Conservation (phyloP, 148 eudicot species). For the Chenopodium quinoa region DNA sequence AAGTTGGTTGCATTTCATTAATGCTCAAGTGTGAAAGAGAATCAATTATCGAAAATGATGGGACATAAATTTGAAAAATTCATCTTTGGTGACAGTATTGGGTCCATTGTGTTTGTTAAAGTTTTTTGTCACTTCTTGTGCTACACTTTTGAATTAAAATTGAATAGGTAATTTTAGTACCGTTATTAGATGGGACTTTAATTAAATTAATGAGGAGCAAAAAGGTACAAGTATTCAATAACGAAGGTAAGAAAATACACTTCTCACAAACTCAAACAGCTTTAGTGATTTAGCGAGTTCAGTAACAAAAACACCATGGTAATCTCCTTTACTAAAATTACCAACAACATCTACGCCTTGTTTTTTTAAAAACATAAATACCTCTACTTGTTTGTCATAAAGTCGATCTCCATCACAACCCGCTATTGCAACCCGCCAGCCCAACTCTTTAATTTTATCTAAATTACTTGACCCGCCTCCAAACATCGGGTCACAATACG, state of each 20-base stretch:
- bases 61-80: too few species aligned
- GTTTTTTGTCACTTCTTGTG: background rate
- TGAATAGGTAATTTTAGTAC: background rate
- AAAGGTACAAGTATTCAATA: background rate
- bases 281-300: background rate
- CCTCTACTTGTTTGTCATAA: conserved; percentile 29
- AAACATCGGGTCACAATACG: conserved; percentile 27
- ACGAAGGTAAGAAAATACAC: background rate
- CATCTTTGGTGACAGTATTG: background rate
- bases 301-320: conserved; percentile 21
- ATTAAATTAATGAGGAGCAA: too few species aligned
- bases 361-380: conserved; percentile 20
- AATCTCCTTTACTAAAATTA: conserved; percentile 18
- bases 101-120: background rate
- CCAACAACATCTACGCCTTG: conserved; percentile 24
- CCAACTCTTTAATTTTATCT: conserved; percentile 21
- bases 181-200: background rate
- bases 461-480: conserved; percentile 8
- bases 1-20: background rate
- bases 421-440: conserved; percentile 36
- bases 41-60: too few species aligned
- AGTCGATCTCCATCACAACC: conserved; percentile 40
- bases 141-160: background rate
- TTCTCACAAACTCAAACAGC: conserved; percentile 5
- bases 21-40: background rate